phyloP scores from a whole-genome alignment of 805 yeast species.

The Metschnikowia cubensis region DNA sequence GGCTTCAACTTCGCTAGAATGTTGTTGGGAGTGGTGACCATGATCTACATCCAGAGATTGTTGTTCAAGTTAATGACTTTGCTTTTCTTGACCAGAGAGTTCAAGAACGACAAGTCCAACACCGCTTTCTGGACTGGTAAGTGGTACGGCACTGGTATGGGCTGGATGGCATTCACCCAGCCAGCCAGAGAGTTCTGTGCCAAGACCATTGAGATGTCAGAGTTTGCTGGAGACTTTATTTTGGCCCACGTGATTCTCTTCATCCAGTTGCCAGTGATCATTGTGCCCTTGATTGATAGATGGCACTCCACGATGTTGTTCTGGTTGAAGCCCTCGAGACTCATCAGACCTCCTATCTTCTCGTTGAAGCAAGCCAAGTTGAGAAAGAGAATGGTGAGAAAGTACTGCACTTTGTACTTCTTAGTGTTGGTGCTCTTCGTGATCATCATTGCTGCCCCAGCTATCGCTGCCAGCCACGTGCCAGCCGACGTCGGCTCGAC shows the following conservation, averaged over 20 bases:
- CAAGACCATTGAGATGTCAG: conserved; percentile 88
- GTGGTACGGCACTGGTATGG: conserved; percentile 95
- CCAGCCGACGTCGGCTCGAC: conserved; percentile 35
- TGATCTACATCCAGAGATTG: conserved; percentile 82
- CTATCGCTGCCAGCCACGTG: conserved; percentile 64
- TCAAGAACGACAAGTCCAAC: conserved; percentile 91
- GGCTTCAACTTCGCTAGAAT: conserved; percentile 86
- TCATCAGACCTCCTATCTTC: conserved; percentile 96
- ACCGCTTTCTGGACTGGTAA: conserved; percentile 99
- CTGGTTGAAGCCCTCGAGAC: conserved; percentile 97
- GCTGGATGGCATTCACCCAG: conserved; percentile 91
- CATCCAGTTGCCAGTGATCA: conserved; percentile 82
- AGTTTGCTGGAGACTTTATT: conserved; percentile 94
- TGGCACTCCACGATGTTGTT: conserved; percentile 98
- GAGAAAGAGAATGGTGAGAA: conserved; percentile 95
- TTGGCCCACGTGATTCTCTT: conserved; percentile 87
- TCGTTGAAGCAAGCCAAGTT: conserved; percentile 93
- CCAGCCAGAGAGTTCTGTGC: conserved; percentile 95
- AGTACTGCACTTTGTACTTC: conserved; percentile 82
- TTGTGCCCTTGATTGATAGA: conserved; percentile 85
- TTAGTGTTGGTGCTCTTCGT: conserved; percentile 64
- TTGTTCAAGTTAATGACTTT: conserved; percentile 81
- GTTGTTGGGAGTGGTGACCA: conserved; percentile 80
- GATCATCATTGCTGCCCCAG: conserved; percentile 85
- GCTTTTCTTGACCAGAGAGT: conserved; percentile 83